A percentile compares a stretch with the other conserved stretches of the same genome.
Evolutionary conservation across 129 eudicot genomes (phyloP).

Genomic region (Lonicera japonica): DNA sequence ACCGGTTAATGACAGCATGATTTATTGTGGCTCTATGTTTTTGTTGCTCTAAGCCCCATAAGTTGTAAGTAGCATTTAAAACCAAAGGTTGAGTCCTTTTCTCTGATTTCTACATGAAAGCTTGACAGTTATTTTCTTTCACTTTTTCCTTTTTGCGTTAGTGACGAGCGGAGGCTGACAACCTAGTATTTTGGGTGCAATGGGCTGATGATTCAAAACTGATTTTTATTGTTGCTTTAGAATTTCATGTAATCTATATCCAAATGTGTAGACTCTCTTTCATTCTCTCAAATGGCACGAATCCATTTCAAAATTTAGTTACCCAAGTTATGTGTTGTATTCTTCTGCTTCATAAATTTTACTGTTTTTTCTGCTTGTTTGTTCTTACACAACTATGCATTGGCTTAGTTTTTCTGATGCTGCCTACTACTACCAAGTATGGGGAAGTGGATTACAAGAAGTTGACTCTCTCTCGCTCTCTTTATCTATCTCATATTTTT

Average conservation of each 20-base stretch:
- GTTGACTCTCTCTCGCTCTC: too few relatives aligned
- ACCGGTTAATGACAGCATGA: conserved; percentile 54
- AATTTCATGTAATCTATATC: neutral
- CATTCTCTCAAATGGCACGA: neutral
- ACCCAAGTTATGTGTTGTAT: too few relatives aligned
- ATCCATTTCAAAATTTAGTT: too few relatives aligned
- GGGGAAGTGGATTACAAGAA: too few relatives aligned
- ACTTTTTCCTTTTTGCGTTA: too few relatives aligned
- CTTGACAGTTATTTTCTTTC: neutral
- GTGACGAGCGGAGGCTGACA: neutral
- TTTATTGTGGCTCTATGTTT: neutral
- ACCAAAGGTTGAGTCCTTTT: neutral
- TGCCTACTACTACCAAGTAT: too few relatives aligned
- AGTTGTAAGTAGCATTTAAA: neutral
- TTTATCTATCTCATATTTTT: too few relatives aligned
- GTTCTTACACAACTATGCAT: too few relatives aligned
- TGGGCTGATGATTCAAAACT: neutral
- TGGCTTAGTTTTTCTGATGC: too few relatives aligned
- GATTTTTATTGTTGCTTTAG: neutral
- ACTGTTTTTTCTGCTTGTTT: too few relatives aligned
- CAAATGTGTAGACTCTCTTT: neutral
- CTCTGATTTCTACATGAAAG: neutral
- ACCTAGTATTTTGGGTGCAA: neutral
- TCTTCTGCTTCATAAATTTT: too few relatives aligned
- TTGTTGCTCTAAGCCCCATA: conserved; percentile 1